A percentile compares a stretch with the other conserved stretches of the same genome.
Conservation (phyloP, 306 rosid species). For the Canavalia ensiformis region DNA sequence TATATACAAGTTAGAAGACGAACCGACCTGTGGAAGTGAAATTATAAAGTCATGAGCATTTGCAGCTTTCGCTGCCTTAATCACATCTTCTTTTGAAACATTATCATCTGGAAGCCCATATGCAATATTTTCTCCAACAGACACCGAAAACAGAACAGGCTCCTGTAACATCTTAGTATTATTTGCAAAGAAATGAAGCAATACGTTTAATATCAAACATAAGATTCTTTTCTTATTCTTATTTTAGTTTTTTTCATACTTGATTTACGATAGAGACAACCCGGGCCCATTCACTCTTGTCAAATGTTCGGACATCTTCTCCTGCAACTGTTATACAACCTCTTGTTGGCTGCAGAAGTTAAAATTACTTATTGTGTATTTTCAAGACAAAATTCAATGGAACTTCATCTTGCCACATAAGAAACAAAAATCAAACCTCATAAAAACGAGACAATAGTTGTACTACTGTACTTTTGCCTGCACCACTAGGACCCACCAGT, state of each 20-base stretch:
- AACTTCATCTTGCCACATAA: slow-evolving; percentile 29
- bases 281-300: slow-evolving; percentile 96
- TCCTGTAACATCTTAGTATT: slow-evolving; percentile 63
- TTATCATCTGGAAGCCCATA: slow-evolving; percentile 96
- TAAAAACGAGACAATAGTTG: slow-evolving; percentile 94
- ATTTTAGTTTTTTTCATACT: slow-evolving; percentile 57
- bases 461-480: slow-evolving; percentile 95
- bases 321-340: slow-evolving; percentile 89
- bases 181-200: slow-evolving; percentile 33
- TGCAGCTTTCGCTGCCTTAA: slow-evolving; percentile 98
- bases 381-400: slow-evolving; percentile 35
- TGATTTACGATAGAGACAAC: slow-evolving; percentile 88
- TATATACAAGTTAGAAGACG: slow-evolving; percentile 25
- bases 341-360: slow-evolving; percentile 71
- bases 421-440: slow-evolving; percentile 71
- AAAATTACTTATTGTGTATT: slow-evolving; percentile 36
- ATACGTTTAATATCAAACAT: slow-evolving; percentile 36
- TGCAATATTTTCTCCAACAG: slow-evolving; percentile 96
- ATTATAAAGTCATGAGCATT: slow-evolving; percentile 96
- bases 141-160: slow-evolving; percentile 92
- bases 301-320: slow-evolving; percentile 91
- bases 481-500: slow-evolving; percentile 89
- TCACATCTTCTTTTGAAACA: slow-evolving; percentile 88
- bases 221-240: neutral
- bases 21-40: slow-evolving; percentile 89